Conservation (phyloP, 1,139 yeast species). For the Suhomyces kunorum region DNA sequence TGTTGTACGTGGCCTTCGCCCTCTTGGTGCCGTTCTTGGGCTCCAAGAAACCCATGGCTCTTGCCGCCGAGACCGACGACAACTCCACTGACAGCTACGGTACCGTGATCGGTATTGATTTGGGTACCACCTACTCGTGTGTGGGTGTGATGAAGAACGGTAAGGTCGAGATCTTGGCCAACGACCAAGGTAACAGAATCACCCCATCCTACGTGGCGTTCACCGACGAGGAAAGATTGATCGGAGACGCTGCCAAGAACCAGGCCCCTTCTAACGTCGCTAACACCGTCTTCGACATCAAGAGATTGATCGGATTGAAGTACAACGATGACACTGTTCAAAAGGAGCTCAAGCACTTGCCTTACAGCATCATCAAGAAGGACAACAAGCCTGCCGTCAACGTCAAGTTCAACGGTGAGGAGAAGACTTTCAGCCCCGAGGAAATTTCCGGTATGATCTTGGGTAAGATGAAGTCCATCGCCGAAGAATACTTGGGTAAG, state of each 20-base stretch:
- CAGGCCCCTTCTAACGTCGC: conserved; percentile 82
- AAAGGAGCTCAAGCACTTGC: conserved; percentile 80
- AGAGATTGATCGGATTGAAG: conserved; percentile 82
- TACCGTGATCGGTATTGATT: conserved; percentile 82
- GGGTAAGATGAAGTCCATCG: conserved; percentile 89
- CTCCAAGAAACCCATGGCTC: conserved; percentile 19
- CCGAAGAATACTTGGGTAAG: conserved; percentile 87
- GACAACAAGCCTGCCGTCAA: conserved; percentile 80
- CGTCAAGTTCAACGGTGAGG: conserved; percentile 63
- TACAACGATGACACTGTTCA: conserved; percentile 75
- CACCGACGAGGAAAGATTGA: conserved; percentile 81
- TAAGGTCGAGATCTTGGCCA: conserved; percentile 87
- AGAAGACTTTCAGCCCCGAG: conserved; percentile 77
- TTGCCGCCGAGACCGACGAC: conserved; percentile 39
- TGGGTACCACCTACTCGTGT: conserved; percentile 89
- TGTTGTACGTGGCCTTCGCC: conserved; percentile 23
- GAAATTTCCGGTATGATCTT: conserved; percentile 91
- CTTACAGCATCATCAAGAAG: conserved; percentile 66
- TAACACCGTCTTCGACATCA: conserved; percentile 82
- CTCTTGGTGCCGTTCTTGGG: conserved; percentile 21
- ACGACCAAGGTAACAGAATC: conserved; percentile 94
- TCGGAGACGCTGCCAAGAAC: conserved; percentile 94
- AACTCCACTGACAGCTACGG: conserved; percentile 60
- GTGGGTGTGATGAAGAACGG: conserved; percentile 94
- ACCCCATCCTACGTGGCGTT: conserved; percentile 91